Evolutionary conservation across 768 basidiomycete species (phyloP).

Genomic region (Asterophora parasitica): DNA sequence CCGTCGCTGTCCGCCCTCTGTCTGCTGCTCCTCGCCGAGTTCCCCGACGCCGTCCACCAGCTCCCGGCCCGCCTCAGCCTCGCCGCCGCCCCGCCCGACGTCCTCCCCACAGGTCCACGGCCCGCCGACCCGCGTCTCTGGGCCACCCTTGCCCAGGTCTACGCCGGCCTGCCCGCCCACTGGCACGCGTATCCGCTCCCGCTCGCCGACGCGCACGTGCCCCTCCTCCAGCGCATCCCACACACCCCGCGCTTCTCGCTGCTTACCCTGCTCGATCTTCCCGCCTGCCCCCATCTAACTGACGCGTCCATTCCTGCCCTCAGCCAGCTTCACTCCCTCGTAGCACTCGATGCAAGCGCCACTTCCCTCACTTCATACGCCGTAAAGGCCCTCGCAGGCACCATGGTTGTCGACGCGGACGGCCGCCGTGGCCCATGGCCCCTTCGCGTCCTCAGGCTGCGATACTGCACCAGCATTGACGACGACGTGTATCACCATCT

Average conservation of each 20-base stretch:
- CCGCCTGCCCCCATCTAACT: constrained; percentile 48
- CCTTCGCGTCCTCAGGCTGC: constrained; percentile 53
- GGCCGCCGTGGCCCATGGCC: constrained; percentile 45
- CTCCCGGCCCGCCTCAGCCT: constrained; percentile 23
- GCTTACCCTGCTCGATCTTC: constrained; percentile 58
- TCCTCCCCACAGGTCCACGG: constrained; percentile 25
- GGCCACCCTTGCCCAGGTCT: constrained; percentile 58
- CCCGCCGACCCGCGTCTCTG: constrained; percentile 54
- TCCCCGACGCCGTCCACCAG: constrained; percentile 39
- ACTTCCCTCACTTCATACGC: constrained; percentile 50
- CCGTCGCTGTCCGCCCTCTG: constrained; percentile 55
- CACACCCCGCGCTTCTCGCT: constrained; percentile 55
- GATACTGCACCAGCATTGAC: constrained; percentile 47
- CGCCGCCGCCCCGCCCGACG: constrained; percentile 23
- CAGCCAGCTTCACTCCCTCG: constrained; percentile 46
- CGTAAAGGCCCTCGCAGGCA: constrained; percentile 46
- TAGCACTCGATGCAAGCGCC: constrained; percentile 60
- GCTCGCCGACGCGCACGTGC: constrained; percentile 49
- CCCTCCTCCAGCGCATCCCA: constrained; percentile 52
- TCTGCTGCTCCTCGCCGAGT: constrained; percentile 36
- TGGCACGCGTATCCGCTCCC: constrained; percentile 41
- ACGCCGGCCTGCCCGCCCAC: constrained; percentile 43
- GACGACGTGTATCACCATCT: constrained; percentile 39
- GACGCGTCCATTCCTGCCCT: constrained; percentile 53
- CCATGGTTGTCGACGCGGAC: constrained; percentile 34